These are phyloP conservation scores for Aulographum hederae DNA, from an alignment of 2,329 filamentous ascomycete species.

Conservation along the genomic window DNA sequence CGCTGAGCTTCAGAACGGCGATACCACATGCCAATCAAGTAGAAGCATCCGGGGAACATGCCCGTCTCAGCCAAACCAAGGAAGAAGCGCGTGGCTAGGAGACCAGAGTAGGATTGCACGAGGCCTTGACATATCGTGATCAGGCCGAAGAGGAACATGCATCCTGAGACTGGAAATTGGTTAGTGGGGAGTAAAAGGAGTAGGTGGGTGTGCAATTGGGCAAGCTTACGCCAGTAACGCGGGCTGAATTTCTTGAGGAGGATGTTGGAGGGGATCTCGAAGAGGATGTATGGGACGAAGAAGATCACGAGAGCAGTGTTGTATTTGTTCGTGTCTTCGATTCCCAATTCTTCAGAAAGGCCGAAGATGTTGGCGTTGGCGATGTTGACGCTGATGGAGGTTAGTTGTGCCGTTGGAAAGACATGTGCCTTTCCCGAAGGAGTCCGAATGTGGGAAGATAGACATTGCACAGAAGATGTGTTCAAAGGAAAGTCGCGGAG, in stretches of 20 bases:
- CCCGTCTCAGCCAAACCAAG: conserved; percentile 42
- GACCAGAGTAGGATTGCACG: conserved; percentile 56
- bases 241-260: conserved; percentile 33
- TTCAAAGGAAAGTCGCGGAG: no score
- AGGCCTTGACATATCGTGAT: conserved; percentile 60
- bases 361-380: conserved; percentile 34
- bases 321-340: conserved; percentile 23
- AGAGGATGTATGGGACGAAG: conserved; percentile 34
- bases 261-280: conserved; percentile 34
- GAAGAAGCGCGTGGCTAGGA: conserved; percentile 67
- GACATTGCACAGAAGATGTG: no score
- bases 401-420: no score
- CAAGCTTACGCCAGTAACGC: conserved; percentile 25
- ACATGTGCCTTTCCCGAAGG: no score
- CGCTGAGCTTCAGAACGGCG: conserved; percentile 73
- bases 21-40: conserved; percentile 81
- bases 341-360: conserved; percentile 23
- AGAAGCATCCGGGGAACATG: conserved; percentile 51
- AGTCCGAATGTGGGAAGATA: no score
- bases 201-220: no score
- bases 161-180: conserved; percentile 43
- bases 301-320: conserved; percentile 35
- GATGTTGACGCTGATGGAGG: conserved; percentile 29
- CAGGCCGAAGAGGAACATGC: conserved; percentile 73
- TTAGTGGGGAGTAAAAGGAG: no score